Percentiles rank a stretch among this genome's conserved stretches.
Conservation (phyloP, 2,329 filamentous ascomycete genomes). For the Massarina eburnea region DNA sequence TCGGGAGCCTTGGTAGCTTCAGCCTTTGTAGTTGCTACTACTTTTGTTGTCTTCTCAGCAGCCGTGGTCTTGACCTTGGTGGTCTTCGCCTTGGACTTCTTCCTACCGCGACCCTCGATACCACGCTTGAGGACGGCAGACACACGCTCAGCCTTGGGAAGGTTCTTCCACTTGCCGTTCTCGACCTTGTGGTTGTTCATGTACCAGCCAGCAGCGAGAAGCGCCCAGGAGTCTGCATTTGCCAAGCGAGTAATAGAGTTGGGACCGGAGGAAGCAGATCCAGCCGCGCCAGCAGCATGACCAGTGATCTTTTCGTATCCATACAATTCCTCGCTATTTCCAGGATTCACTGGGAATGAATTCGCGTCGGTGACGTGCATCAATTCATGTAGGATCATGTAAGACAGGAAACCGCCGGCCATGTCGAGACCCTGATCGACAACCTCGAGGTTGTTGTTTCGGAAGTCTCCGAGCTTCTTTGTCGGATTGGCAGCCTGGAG, state of each 20-base stretch:
- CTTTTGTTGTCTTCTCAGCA: not conserved
- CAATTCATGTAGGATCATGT: conserved; percentile 4
- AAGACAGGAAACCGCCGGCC: conserved; percentile 2
- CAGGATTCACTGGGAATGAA: not conserved
- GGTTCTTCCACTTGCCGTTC: not conserved
- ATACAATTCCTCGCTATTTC: not conserved
- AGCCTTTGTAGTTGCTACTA: not conserved
- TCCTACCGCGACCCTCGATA: not conserved
- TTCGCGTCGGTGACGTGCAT: conserved; percentile 3
- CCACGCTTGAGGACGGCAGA: not conserved
- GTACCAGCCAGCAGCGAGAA: conserved; percentile 3
- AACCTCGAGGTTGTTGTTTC: not conserved
- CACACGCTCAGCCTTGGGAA: not conserved
- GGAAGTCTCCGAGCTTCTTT: conserved; percentile 1
- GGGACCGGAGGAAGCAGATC: not conserved
- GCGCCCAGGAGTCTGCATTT: conserved; percentile 3
- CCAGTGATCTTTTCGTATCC: conserved; percentile 4
- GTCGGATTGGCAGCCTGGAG: not conserved
- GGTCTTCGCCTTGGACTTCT: not conserved
- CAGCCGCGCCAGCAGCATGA: conserved; percentile 1
- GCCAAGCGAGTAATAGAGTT: not conserved
- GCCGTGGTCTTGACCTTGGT: not conserved
- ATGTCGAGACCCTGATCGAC: conserved; percentile 1
- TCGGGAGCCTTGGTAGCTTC: not conserved
- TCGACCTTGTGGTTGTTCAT: conserved; percentile 4